Evolutionary conservation across 495 filamentous ascomycete genomes (phyloP).

Genomic region (Aspergillus haitiensis): DNA sequence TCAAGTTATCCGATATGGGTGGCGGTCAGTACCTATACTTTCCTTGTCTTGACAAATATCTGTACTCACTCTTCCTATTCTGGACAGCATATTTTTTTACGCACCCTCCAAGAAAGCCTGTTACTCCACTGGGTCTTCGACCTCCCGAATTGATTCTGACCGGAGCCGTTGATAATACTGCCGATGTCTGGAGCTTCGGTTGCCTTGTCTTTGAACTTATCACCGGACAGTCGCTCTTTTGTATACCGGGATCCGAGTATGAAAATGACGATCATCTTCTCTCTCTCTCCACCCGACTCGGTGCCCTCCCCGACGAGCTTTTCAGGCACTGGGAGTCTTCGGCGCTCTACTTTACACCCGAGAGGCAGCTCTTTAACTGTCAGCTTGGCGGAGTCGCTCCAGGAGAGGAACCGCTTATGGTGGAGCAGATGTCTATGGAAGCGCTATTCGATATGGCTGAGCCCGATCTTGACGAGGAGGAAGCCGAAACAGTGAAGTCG

Average conservation of each 20-base stretch:
- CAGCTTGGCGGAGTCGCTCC: no score
- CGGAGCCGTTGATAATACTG: not conserved
- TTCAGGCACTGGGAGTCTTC: no score
- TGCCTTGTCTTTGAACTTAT: not conserved
- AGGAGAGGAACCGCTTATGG: no score
- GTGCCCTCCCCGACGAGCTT: no score
- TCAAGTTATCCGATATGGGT: slow-evolving; percentile 45
- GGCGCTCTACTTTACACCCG: no score
- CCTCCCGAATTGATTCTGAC: not conserved
- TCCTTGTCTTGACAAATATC: no score
- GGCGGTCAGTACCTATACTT: no score
- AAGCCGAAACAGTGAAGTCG: slow-evolving; percentile 29
- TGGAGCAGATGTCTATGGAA: slow-evolving; percentile 30
- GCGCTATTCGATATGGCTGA: slow-evolving; percentile 29
- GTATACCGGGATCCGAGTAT: not conserved
- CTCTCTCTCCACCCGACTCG: no score
- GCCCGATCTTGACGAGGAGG: slow-evolving; percentile 30
- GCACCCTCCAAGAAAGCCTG: no score
- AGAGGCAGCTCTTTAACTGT: no score
- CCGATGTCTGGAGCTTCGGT: not conserved
- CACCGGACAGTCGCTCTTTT: not conserved
- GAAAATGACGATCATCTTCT: not conserved
- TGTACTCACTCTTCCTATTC: no score
- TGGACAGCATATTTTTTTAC: no score
- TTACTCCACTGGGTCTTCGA: not conserved